Conservation (phyloP, 768 basidiomycete species). For the Leccinum disarticulatum region DNA sequence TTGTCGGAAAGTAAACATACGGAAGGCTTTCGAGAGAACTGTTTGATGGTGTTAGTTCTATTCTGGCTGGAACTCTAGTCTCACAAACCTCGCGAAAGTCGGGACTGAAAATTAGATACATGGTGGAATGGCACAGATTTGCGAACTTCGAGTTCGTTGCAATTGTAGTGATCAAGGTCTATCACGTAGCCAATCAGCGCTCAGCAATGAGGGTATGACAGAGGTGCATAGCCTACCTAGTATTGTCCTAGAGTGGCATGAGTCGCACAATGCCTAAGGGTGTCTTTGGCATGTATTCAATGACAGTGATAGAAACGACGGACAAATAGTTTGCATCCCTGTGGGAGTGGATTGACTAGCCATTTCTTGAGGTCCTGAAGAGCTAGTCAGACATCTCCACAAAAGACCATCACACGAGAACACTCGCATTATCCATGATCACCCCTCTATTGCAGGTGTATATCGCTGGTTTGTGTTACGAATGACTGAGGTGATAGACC, state of each 20-base stretch:
- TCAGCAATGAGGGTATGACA: background rate
- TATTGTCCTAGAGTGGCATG: slow-evolving; percentile 32
- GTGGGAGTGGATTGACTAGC: slow-evolving; percentile 28
- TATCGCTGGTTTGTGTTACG: slow-evolving; percentile 10
- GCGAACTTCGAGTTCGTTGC: slow-evolving; percentile 20
- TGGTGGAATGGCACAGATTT: background rate
- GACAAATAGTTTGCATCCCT: slow-evolving; percentile 29
- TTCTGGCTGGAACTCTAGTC: background rate
- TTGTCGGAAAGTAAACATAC: slow-evolving; percentile 2
- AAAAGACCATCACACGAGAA: slow-evolving; percentile 30
- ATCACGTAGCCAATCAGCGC: background rate
- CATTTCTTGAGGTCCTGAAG: slow-evolving; percentile 23
- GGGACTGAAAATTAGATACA: background rate
- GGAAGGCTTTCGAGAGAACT: slow-evolving; percentile 9
- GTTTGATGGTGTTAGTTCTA: background rate
- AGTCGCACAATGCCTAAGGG: slow-evolving; percentile 28
- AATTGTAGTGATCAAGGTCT: slow-evolving; percentile 30
- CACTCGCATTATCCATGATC: slow-evolving; percentile 27
- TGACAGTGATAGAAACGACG: slow-evolving; percentile 6
- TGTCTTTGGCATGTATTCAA: background rate
- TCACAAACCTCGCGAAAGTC: slow-evolving; percentile 15
- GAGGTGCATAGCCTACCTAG: slow-evolving; percentile 18
- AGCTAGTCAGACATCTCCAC: slow-evolving; percentile 27
- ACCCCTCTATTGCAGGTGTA: slow-evolving; percentile 9
- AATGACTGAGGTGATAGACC: background rate